Percentiles rank a stretch among this genome's conserved stretches.
These are phyloP conservation scores for Mucor sp. DNA, from an alignment of 371 early-diverging fungal species.

Conservation along the genomic window DNA sequence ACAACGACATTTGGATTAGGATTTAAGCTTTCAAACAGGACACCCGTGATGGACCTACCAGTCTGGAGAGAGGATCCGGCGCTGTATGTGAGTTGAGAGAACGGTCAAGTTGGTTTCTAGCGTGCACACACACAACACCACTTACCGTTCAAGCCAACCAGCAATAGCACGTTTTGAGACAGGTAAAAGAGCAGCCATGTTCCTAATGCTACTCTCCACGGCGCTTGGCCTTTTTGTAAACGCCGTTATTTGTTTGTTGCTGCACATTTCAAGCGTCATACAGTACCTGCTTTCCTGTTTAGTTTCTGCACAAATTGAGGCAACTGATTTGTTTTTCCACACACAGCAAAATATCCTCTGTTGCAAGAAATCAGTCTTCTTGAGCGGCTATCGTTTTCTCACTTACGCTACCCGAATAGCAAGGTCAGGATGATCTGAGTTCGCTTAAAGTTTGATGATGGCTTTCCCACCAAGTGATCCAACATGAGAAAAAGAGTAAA, in stretches of 20 bases:
- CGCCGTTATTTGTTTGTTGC: constrained; percentile 1
- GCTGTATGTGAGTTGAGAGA: constrained; percentile 35
- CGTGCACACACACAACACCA: background rate
- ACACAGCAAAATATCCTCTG: constrained; percentile 44
- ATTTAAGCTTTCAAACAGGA: background rate
- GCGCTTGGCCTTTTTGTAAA: constrained; percentile 47
- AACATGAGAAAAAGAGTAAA: constrained; percentile 59
- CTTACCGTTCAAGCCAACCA: constrained; percentile 64
- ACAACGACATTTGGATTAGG: constrained; percentile 11
- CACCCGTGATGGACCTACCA: constrained; percentile 34
- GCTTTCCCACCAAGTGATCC: constrained; percentile 90
- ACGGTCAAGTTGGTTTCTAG: background rate
- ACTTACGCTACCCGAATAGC: constrained; percentile 54
- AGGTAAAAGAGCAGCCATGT: constrained; percentile 69
- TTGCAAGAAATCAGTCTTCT: background rate
- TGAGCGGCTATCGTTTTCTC: background rate
- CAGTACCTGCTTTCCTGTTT: constrained; percentile 31
- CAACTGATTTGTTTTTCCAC: constrained; percentile 31
- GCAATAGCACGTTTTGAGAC: constrained; percentile 55
- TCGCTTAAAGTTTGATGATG: constrained; percentile 89
- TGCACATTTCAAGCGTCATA: background rate
- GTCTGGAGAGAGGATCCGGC: constrained; percentile 68
- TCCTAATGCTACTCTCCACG: constrained; percentile 81
- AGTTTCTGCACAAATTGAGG: constrained; percentile 28
- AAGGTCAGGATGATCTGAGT: constrained; percentile 72